Conservation (phyloP, 2,329 filamentous ascomycete genomes). For the Diaporthe sp. region DNA sequence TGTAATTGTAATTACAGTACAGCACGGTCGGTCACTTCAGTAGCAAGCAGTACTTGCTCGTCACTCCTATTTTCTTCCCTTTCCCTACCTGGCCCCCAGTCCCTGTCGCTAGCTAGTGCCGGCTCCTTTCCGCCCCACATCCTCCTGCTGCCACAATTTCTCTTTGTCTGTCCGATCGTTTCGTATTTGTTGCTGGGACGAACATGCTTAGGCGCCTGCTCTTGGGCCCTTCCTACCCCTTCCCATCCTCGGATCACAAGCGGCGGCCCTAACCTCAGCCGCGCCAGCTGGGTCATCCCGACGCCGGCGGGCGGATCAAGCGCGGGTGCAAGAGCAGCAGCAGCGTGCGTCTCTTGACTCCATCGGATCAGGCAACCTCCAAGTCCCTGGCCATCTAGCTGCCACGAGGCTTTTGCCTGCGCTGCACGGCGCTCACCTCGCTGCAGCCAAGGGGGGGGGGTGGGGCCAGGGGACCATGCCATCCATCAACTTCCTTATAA, state of each 20-base stretch:
- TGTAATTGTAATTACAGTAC: conserved; percentile 10
- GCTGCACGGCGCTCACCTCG: not conserved
- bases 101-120: conserved; percentile 18
- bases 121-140: conserved; percentile 32
- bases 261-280: conserved; percentile 32
- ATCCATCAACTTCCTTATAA: conserved; percentile 37
- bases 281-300: conserved; percentile 29
- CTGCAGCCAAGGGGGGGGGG: conserved; percentile 11
- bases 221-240: conserved; percentile 4
- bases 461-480: conserved; percentile 26
- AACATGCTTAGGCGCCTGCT: conserved; percentile 34
- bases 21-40: not conserved
- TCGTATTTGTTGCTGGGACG: conserved; percentile 31
- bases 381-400: conserved; percentile 13
- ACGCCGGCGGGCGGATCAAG: conserved; percentile 30
- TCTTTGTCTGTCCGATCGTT: conserved; percentile 34
- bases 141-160: conserved; percentile 26
- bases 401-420: conserved; percentile 11
- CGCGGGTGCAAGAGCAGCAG: conserved; percentile 20
- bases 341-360: conserved; percentile 33
- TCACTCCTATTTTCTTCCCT: not conserved
- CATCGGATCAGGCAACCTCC: conserved; percentile 32
- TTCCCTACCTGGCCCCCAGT: not conserved
- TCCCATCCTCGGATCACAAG: conserved; percentile 32
- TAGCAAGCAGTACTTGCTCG: not conserved